Evolutionary conservation across 1,284 basidiomycete species (phyloP).

Genomic region (Leucoagaricus sp.): DNA sequence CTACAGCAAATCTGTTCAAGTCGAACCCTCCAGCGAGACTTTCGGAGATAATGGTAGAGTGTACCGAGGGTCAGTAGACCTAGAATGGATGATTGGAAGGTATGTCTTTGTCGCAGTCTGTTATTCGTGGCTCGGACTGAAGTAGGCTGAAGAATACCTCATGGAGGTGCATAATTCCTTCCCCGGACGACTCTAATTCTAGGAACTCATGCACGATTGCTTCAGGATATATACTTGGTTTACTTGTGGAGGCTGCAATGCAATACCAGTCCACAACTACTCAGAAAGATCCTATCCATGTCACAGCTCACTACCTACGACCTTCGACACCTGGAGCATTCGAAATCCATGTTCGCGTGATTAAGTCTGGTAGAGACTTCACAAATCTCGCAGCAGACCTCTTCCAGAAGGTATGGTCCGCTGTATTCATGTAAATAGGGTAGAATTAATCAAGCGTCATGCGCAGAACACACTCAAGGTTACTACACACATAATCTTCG

Average conservation of each 20-base stretch:
- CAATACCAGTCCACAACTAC: slow-evolving; percentile 45
- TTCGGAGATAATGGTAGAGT: slow-evolving; percentile 21
- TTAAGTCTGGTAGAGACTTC: slow-evolving; percentile 51
- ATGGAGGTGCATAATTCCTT: slow-evolving; percentile 46
- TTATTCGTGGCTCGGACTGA: not conserved
- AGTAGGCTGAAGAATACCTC: slow-evolving; percentile 41
- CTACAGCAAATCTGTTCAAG: slow-evolving; percentile 34
- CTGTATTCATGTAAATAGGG: not conserved
- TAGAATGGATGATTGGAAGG: slow-evolving; percentile 46
- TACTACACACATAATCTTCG: slow-evolving; percentile 57
- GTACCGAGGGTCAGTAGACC: slow-evolving; percentile 44
- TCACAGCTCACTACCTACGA: slow-evolving; percentile 59
- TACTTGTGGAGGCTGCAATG: slow-evolving; percentile 54
- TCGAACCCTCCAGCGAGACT: slow-evolving; percentile 17
- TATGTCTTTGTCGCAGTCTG: slow-evolving; percentile 25
- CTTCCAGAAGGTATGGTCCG: slow-evolving; percentile 46
- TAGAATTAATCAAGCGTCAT: not conserved
- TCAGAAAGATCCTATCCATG: slow-evolving; percentile 57
- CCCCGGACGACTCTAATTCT: not conserved
- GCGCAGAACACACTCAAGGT: slow-evolving; percentile 36
- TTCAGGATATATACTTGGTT: slow-evolving; percentile 57
- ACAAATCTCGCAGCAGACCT: slow-evolving; percentile 59
- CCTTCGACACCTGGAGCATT: slow-evolving; percentile 41
- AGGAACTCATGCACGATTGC: not conserved
- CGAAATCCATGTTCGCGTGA: slow-evolving; percentile 44